Evolutionary conservation across 1,139 yeast species (phyloP).

Genomic region (Wickerhamiella pararugosa): DNA sequence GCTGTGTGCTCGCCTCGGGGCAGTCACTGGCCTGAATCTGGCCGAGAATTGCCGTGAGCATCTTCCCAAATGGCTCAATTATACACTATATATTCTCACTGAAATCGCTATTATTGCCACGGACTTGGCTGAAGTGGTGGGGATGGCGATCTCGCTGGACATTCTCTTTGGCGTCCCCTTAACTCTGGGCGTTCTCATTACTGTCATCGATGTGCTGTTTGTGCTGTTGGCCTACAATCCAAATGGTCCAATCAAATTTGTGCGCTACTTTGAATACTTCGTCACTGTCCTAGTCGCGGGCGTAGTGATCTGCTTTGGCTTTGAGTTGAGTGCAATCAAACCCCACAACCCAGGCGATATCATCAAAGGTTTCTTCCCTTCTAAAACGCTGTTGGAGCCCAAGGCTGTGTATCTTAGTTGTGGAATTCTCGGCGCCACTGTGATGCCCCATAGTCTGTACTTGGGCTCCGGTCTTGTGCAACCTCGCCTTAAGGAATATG

Average conservation of each 20-base stretch:
- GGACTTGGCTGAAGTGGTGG: constrained; percentile 86
- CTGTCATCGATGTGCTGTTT: constrained; percentile 70
- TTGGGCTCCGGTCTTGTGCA: constrained; percentile 90
- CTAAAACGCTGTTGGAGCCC: constrained; percentile 51
- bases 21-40: constrained; percentile 78
- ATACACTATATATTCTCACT: constrained; percentile 54
- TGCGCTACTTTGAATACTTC: constrained; percentile 68
- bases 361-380: constrained; percentile 65
- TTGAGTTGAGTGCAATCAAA: constrained; percentile 49
- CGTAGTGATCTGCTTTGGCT: constrained; percentile 71
- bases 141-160: constrained; percentile 80
- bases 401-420: constrained; percentile 76
- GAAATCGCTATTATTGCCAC: constrained; percentile 87
- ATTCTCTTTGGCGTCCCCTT: constrained; percentile 68
- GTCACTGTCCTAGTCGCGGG: constrained; percentile 64
- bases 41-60: constrained; percentile 78
- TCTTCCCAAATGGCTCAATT: constrained; percentile 46
- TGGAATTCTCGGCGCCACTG: constrained; percentile 92
- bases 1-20: constrained; percentile 71
- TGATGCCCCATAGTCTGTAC: constrained; percentile 92
- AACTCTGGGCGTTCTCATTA: constrained; percentile 60
- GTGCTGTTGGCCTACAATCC: constrained; percentile 84
- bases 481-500: constrained; percentile 73
- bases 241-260: constrained; percentile 63
- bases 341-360: constrained; percentile 42